Conservation (phyloP, 2,329 filamentous ascomycete species). For the Talaromyces verruculosus region DNA sequence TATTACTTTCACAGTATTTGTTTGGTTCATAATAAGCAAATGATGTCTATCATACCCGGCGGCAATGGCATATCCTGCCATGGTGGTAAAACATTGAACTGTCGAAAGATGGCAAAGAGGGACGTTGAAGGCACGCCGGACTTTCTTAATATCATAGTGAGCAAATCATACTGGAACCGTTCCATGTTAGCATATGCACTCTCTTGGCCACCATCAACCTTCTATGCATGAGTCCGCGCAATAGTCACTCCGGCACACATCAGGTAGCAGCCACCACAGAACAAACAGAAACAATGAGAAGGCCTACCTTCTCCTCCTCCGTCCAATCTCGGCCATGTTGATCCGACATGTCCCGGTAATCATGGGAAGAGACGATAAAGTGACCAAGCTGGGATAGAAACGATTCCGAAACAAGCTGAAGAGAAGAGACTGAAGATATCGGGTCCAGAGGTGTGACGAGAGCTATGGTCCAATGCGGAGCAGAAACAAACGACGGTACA, state of each 20-base stretch:
- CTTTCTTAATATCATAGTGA: constrained; percentile 46
- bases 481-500: constrained; percentile 18
- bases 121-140: constrained; percentile 38
- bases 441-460: background rate
- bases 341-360: constrained; percentile 46
- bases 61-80: constrained; percentile 46
- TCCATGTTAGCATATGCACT: constrained; percentile 10
- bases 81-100: constrained; percentile 37
- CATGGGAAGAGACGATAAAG: constrained; percentile 32
- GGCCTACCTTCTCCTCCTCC: constrained; percentile 48
- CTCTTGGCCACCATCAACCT: background rate
- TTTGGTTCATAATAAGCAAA: constrained; percentile 4
- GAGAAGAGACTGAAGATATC: background rate
- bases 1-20: background rate
- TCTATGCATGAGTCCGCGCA: background rate
- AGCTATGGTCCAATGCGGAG: constrained; percentile 13
- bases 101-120: constrained; percentile 41
- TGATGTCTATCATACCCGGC: constrained; percentile 35
- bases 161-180: constrained; percentile 37
- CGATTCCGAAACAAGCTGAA: background rate
- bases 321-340: constrained; percentile 45
- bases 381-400: background rate
- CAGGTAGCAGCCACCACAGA: background rate
- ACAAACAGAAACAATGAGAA: background rate
- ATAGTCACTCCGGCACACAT: background rate